A percentile compares a stretch with the other conserved stretches of the same genome.
Evolutionary conservation across 129 eudicot species (phyloP).

Genomic region (Ambrosia trifida): DNA sequence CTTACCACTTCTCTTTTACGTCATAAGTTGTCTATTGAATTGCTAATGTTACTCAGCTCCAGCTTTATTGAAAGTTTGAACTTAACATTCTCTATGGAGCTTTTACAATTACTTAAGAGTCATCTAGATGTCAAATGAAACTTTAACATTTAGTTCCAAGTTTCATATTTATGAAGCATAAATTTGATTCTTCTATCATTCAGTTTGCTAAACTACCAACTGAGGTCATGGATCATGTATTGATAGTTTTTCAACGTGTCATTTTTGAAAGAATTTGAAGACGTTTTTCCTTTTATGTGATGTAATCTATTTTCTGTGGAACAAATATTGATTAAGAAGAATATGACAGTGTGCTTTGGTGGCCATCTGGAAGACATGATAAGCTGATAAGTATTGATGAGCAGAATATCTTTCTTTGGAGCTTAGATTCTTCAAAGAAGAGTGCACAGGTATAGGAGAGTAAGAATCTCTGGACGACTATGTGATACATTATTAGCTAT

Average conservation of each 20-base stretch:
- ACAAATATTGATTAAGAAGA: conserved; percentile 17
- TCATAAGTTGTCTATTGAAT: conserved; percentile 2
- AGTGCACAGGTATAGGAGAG: conserved; percentile 77
- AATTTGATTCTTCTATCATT: neutral
- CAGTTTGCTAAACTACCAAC: conserved; percentile 6
- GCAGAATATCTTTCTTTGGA: conserved; percentile 84
- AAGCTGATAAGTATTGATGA: conserved; percentile 86
- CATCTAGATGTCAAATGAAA: conserved; percentile 14
- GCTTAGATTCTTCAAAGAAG: conserved; percentile 92
- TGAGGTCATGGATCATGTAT: conserved; percentile 6
- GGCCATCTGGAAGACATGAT: conserved; percentile 97
- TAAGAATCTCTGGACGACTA: conserved; percentile 21
- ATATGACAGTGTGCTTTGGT: conserved; percentile 81
- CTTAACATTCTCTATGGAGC: neutral
- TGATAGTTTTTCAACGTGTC: neutral
- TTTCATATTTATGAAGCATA: conserved; percentile 10
- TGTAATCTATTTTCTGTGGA: conserved; percentile 12
- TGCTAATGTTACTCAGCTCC: conserved; percentile 1
- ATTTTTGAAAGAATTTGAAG: neutral
- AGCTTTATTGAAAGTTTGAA: conserved; percentile 8
- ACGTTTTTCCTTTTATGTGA: conserved; percentile 3
- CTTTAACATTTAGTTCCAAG: neutral
- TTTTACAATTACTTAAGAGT: neutral
- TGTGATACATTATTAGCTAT: conserved; percentile 1
- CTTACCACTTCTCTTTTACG: neutral